Conservation (phyloP, 345 rosid genomes). For the Syzygium aqueum region DNA sequence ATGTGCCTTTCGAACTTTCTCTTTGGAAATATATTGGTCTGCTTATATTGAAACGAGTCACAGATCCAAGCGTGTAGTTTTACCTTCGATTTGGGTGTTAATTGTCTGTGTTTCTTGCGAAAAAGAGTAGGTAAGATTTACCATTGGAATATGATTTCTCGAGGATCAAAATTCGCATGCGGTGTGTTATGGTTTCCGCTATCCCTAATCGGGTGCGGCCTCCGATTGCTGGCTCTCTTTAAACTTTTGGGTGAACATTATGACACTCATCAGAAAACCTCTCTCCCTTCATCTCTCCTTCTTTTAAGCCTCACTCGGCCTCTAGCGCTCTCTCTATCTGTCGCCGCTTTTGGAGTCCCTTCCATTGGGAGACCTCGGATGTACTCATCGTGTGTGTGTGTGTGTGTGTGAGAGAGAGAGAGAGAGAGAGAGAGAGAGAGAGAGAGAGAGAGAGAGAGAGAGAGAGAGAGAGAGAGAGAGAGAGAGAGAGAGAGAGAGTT, state of each 20-base stretch:
- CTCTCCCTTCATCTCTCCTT: background rate
- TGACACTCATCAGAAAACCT: background rate
- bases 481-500: background rate
- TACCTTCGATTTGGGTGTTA: background rate
- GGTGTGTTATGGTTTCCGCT: background rate
- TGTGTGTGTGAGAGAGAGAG: too few relatives aligned
- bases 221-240: background rate
- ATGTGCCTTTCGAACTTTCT: background rate
- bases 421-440: too few relatives aligned
- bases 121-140: background rate
- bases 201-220: background rate
- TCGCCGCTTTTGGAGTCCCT: too few relatives aligned
- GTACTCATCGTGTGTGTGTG: too few relatives aligned
- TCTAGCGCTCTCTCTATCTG: too few relatives aligned
- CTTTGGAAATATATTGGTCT: background rate
- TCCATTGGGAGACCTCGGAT: too few relatives aligned
- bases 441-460: background rate
- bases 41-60: background rate
- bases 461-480: too few relatives aligned
- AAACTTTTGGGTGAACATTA: background rate
- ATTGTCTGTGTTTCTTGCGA: background rate
- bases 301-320: too few relatives aligned
- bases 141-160: background rate
- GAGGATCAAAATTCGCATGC: background rate
- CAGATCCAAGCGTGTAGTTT: background rate